phyloP scores from a whole-genome alignment of 495 filamentous ascomycete genomes.

The Hyaloscypha finlandica region DNA sequence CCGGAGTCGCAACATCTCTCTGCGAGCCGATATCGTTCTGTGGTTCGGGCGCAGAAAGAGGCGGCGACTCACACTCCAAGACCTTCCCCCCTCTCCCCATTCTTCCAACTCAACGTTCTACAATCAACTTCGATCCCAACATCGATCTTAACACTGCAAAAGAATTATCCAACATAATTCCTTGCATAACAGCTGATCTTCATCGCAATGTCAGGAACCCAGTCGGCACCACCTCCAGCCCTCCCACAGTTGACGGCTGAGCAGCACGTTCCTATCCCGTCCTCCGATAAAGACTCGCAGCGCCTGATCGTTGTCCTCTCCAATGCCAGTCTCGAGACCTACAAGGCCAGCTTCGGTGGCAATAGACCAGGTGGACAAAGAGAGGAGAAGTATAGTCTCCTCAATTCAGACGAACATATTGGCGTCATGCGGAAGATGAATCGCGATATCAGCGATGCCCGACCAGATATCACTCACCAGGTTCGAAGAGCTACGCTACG shows the following conservation, averaged over 20 bases:
- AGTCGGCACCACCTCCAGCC: slow-evolving; percentile 88
- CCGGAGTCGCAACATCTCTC: neutral
- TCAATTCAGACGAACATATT: slow-evolving; percentile 95
- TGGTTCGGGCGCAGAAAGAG: neutral
- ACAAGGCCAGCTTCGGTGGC: slow-evolving; percentile 77
- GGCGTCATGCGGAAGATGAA: slow-evolving; percentile 99
- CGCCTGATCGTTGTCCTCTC: slow-evolving; percentile 93
- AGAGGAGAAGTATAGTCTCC: slow-evolving; percentile 92
- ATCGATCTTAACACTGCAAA: neutral
- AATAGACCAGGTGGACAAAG: slow-evolving; percentile 59
- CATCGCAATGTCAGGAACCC: slow-evolving; percentile 59
- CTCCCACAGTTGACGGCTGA: slow-evolving; percentile 91
- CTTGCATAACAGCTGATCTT: slow-evolving; percentile 23
- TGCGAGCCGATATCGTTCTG: neutral
- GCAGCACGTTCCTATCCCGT: slow-evolving; percentile 81
- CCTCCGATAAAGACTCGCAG: slow-evolving; percentile 84
- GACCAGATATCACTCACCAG: slow-evolving; percentile 98
- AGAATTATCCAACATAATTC: slow-evolving; percentile 29
- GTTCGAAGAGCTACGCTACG: slow-evolving; percentile 51
- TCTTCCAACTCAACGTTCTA: neutral
- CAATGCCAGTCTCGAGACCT: slow-evolving; percentile 96
- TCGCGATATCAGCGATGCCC: slow-evolving; percentile 94
- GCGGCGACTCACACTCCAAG: neutral
- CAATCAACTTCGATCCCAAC: neutral
- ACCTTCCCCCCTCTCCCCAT: neutral